Conservation (phyloP, 2,329 filamentous ascomycete species). For the Chaetomium globosum region DNA sequence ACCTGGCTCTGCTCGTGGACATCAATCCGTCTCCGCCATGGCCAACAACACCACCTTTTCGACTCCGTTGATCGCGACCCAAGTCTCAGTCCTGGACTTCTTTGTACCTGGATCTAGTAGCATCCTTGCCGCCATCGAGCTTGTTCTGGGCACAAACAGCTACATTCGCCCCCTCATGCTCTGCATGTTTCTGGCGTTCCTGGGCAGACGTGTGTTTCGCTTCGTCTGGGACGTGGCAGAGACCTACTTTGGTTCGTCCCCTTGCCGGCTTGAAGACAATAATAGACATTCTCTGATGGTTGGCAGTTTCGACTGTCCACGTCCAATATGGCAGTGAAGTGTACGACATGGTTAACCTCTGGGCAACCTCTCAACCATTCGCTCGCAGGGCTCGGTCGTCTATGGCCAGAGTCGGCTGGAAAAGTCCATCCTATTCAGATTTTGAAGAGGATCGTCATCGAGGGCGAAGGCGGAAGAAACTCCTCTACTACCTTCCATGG, state of each 20-base stretch:
- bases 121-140: conserved; percentile 11
- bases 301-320: conserved; percentile 19
- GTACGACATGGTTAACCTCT: conserved; percentile 19
- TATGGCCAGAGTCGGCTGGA: conserved; percentile 19
- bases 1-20: too few relatives aligned
- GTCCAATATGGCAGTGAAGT: conserved; percentile 13
- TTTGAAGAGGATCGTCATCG: neutral
- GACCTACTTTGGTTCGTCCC: conserved; percentile 4
- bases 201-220: conserved; percentile 2
- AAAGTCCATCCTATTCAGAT: neutral
- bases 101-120: neutral
- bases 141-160: neutral
- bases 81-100: too few relatives aligned
- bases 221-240: neutral
- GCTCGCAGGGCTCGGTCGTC: conserved; percentile 19
- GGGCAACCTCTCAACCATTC: conserved; percentile 17
- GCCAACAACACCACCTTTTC: too few relatives aligned
- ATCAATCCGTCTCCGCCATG: too few relatives aligned
- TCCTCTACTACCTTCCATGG: conserved; percentile 16
- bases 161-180: neutral
- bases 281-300: conserved; percentile 3
- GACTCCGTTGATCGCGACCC: too few relatives aligned
- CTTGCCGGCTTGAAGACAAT: conserved; percentile 1
- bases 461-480: conserved; percentile 17
- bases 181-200: conserved; percentile 7